Conservation (phyloP, 192 early-diverging fungal species). For the Mortierella claussenii region DNA sequence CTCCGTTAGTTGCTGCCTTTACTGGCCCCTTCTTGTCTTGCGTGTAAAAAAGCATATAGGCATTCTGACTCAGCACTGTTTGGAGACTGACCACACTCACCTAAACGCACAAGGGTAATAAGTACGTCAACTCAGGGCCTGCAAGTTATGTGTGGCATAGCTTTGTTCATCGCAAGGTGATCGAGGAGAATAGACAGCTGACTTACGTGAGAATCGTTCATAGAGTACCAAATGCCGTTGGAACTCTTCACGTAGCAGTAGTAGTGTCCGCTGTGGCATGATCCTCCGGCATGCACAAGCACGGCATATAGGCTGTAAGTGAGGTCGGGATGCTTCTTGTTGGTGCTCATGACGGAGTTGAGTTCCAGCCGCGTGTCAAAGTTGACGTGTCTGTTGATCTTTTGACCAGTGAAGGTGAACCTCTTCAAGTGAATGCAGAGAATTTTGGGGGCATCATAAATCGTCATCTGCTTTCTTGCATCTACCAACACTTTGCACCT, state of each 20-base stretch:
- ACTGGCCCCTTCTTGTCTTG: constrained; percentile 30
- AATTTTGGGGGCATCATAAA: constrained; percentile 76
- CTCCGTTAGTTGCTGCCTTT: background rate
- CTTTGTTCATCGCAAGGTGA: no score
- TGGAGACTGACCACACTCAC: constrained; percentile 74
- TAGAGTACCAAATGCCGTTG: constrained; percentile 81
- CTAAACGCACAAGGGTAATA: no score
- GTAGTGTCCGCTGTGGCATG: constrained; percentile 88
- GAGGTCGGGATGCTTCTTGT: constrained; percentile 22
- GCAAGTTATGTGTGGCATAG: no score
- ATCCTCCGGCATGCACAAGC: constrained; percentile 80
- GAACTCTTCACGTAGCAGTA: constrained; percentile 84
- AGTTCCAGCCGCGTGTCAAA: constrained; percentile 75
- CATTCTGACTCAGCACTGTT: constrained; percentile 78
- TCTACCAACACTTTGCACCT: constrained; percentile 82
- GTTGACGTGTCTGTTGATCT: constrained; percentile 71
- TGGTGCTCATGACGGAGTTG: constrained; percentile 65
- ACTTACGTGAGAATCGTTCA: constrained; percentile 75
- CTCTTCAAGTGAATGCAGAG: constrained; percentile 88
- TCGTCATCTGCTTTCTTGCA: constrained; percentile 83
- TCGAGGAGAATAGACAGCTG: background rate
- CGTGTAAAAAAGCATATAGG: constrained; percentile 90
- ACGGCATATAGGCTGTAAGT: constrained; percentile 81
- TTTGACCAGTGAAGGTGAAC: constrained; percentile 73
- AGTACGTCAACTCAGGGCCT: no score